phyloP scores from a whole-genome alignment of 257 asterid species.

The Orobanche coerulescens region DNA sequence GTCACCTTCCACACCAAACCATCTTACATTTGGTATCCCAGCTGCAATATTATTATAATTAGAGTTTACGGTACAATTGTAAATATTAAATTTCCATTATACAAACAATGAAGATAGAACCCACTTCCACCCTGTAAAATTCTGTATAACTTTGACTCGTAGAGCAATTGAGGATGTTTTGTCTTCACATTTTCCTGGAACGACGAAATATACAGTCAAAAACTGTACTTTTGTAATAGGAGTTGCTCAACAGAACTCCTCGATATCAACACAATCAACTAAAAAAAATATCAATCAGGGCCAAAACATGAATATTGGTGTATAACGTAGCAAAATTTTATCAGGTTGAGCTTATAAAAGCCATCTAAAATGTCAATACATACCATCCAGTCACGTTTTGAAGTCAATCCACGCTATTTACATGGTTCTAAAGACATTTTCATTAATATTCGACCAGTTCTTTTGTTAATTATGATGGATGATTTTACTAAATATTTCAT shows the following conservation, averaged over 20 bases:
- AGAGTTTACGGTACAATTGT: conserved; percentile 19
- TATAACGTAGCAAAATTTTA: background rate
- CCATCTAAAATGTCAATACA: background rate
- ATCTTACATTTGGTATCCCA: conserved; percentile 89
- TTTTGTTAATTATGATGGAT: background rate
- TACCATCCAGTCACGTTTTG: background rate
- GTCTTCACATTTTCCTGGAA: conserved; percentile 89
- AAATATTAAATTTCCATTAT: background rate
- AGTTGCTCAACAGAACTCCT: background rate
- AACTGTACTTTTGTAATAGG: background rate
- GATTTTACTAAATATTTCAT: background rate
- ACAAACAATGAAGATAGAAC: conserved; percentile 18
- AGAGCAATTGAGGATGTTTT: conserved; percentile 91
- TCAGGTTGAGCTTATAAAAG: background rate
- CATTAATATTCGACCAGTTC: background rate
- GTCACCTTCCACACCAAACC: conserved; percentile 96
- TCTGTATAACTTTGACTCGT: conserved; percentile 87
- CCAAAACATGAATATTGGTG: background rate
- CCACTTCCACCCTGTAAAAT: conserved; percentile 98
- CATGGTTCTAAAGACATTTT: background rate
- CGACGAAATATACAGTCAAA: conserved; percentile 15
- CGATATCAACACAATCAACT: background rate
- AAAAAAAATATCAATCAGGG: background rate
- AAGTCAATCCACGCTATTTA: background rate
- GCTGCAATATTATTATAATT: conserved; percentile 42